Base-by-base conservation (phyloP, 1,284 basidiomycete genomes). In the Cutaneotrichosporon sp. region DNA sequence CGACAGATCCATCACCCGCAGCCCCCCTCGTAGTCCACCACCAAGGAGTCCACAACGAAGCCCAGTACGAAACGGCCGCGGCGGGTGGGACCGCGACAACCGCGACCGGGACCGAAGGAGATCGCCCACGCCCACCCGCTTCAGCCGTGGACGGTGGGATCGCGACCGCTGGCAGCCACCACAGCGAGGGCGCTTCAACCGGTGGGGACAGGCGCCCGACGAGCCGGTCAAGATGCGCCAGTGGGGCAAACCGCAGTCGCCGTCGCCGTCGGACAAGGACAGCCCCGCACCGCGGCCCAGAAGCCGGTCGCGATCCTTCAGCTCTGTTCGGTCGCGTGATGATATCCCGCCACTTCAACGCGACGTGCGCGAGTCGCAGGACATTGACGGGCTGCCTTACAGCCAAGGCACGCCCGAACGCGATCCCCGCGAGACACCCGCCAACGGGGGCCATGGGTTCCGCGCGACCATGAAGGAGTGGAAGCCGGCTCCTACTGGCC, bases 211-310 rank as follows among this genome's bases (percentile, higher is more conserved):
- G 8, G n/a, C n/a, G n/a, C n/a, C n/a, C n/a, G 49, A 43, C 4
- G 51, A 35, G 5, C 57, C 53, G 0, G 44, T 50, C 31, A 59
- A 59, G 37, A 55, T 59, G 53, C 53, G 57, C 10, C 47, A 52
- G 35, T 59, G 57, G 57, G 57, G 57, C 9, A 24, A 25, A 32
- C 39, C 48, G 8, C 31, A 31, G 10, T 39, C 45, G 22, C 32
- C 35, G 19, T 38, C 41, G 8, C 49, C 41, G 3, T 20, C 33
- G 4, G 41, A 26, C 3, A 20, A 25, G 17, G 25, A 17, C 3
- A 35, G 32, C 24, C 14, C 32, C 22, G 19, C 35, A 20, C 35
- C 35, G 35, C 35, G 17, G 11, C 19, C 35, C 17, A 31, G 29
- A 31, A 8, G 38, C 12, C 38, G 38, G 20, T 24, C 11, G 7